These are phyloP conservation scores for Colletotrichum sp. DNA, from an alignment of 2,329 filamentous ascomycete species.

Conservation along the genomic window DNA sequence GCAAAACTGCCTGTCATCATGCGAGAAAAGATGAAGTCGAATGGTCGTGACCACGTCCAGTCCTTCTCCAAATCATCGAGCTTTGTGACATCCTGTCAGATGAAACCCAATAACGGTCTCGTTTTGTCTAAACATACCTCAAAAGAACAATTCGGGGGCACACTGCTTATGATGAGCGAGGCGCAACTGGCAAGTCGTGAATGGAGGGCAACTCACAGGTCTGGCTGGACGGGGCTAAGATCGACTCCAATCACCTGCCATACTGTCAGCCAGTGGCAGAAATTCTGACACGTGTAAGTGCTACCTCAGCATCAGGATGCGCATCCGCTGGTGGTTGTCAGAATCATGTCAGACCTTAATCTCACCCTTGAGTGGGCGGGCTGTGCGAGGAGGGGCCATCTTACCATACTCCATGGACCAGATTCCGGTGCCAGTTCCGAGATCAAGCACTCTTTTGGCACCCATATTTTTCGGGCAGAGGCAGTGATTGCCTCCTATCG, in stretches of 20 bases:
- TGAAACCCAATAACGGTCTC: not conserved
- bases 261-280: not conserved
- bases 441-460: constrained; percentile 41
- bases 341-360: not conserved
- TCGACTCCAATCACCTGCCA: constrained; percentile 8
- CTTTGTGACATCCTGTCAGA: constrained; percentile 25
- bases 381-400: not conserved
- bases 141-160: constrained; percentile 50
- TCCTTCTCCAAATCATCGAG: constrained; percentile 39
- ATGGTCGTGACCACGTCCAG: constrained; percentile 35
- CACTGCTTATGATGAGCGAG: constrained; percentile 23
- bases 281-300: not conserved
- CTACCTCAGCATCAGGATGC: constrained; percentile 32
- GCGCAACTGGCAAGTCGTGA: constrained; percentile 5
- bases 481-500: constrained; percentile 32
- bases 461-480: constrained; percentile 27
- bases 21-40: constrained; percentile 40
- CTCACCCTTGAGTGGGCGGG: not conserved
- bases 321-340: constrained; percentile 27
- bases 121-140: not conserved
- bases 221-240: constrained; percentile 12
- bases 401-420: constrained; percentile 49
- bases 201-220: not conserved
- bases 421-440: constrained; percentile 53
- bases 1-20: constrained; percentile 33